Evolutionary conservation across 768 basidiomycete species (phyloP), one percentile per base, ranked within the genome.

Genomic region (Mrakia hoshinonis): DNA sequence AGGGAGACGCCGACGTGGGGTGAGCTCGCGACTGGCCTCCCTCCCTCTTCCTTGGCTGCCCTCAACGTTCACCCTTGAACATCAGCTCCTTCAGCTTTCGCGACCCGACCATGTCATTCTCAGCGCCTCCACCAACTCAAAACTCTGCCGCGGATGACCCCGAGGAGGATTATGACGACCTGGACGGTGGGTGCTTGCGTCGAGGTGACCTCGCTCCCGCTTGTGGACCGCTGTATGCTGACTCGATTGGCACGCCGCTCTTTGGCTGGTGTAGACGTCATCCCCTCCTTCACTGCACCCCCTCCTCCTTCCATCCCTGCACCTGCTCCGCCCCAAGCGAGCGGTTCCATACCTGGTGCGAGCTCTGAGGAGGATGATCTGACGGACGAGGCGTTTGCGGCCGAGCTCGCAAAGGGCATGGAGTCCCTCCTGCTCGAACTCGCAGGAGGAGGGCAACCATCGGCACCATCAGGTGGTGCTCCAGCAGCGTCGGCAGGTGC

Each of bases 341-440:
- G 4, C 22, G 58, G 15, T 11, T 69, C 26, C 75, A 26, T 54
- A 54, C 38, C 64, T 47, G 47, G 62, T 38, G 64, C 67, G 13
- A 39, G 31, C 22, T 66, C 71, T 22, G 77, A 75, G 7, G 76
- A 78, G 12, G 76, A 76, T 29, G 74, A 69, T 1, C 63, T 79
- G 22, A 70, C 74, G 31, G 74, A 77, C 4, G 81, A 82, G 46
- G 76, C 75, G 22, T 82, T 84, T 55, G 79, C 78, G 38, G 73
- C 76, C 7, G 80, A 83, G 72, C 79, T 85, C 29, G 81, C 81
- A 10, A 75, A 77, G 64, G 81, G 78, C 63, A 85, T 85, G 84
- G 83, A 82, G 61, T 74, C 77, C 18, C 77, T 85, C 55, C 78
- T 85, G 78, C 78, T 76, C 63, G 81, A 82, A 18, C 80, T 81